Conservation (phyloP, 306 rosid genomes). For the Fragaria iinumae region DNA sequence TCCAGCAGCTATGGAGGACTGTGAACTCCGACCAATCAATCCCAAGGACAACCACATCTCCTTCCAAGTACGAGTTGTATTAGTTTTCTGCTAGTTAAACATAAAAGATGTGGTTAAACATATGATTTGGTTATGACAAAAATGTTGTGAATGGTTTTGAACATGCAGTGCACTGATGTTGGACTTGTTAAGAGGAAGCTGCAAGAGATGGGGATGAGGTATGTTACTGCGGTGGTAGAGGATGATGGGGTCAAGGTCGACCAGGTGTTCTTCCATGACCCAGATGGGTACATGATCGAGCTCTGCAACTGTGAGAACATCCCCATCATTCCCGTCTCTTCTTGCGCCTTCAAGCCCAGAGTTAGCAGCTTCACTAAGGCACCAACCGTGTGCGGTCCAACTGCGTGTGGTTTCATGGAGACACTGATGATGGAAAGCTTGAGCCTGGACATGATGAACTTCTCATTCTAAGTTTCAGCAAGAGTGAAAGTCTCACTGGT, state of each 20-base stretch:
- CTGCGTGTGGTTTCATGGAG: slow-evolving; percentile 66
- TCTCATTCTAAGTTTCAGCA: slow-evolving; percentile 44
- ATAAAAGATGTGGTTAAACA: neutral
- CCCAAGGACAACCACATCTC: slow-evolving; percentile 86
- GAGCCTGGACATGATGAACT: slow-evolving; percentile 78
- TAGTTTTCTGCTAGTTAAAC: neutral
- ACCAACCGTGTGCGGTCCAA: slow-evolving; percentile 17
- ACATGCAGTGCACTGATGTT: slow-evolving; percentile 70
- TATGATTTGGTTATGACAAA: neutral
- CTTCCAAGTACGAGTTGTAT: slow-evolving; percentile 47
- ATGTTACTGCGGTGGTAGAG: slow-evolving; percentile 67
- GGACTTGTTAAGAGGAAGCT: slow-evolving; percentile 69
- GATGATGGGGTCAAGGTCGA: slow-evolving; percentile 61
- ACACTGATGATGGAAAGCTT: slow-evolving; percentile 82
- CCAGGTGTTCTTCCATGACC: slow-evolving; percentile 85
- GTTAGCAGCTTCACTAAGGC: slow-evolving; percentile 52
- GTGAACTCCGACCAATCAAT: slow-evolving; percentile 52
- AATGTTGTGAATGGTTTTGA: slow-evolving; percentile 2
- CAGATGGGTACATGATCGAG: slow-evolving; percentile 81
- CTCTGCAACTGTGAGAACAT: slow-evolving; percentile 77
- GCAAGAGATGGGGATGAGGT: slow-evolving; percentile 69
- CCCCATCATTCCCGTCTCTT: slow-evolving; percentile 63
- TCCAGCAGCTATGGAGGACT: slow-evolving; percentile 54
- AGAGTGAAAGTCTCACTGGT: slow-evolving; percentile 12
- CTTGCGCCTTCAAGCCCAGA: slow-evolving; percentile 59